These are phyloP conservation scores for Choiromyces venosus DNA, from an alignment of 495 filamentous ascomycete species.

Conservation along the genomic window DNA sequence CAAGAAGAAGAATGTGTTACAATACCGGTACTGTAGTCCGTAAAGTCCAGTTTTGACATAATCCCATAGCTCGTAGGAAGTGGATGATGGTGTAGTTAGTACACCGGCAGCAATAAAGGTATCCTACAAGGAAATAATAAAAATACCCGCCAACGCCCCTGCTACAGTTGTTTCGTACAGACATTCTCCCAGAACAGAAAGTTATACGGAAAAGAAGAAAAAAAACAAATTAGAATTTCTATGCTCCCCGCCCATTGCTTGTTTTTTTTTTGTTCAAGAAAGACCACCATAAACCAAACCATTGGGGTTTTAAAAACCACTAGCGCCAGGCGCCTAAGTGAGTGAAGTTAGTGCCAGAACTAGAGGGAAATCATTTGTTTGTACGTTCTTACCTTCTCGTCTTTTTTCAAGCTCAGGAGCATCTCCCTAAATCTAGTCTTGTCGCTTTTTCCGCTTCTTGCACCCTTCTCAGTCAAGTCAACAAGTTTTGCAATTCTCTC, in stretches of 20 bases:
- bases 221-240: neutral
- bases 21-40: too few species aligned
- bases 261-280: neutral
- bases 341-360: slow-evolving; percentile 10
- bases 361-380: neutral
- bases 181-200: neutral
- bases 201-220: neutral
- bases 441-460: slow-evolving; percentile 71
- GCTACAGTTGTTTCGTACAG: neutral
- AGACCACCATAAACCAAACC: neutral
- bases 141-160: neutral
- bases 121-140: neutral
- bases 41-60: neutral
- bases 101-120: neutral
- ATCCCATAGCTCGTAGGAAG: neutral
- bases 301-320: slow-evolving; percentile 28
- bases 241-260: neutral
- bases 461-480: slow-evolving; percentile 89
- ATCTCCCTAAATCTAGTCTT: slow-evolving; percentile 95
- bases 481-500: slow-evolving; percentile 95
- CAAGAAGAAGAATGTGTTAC: too few species aligned
- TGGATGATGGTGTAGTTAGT: neutral
- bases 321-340: slow-evolving; percentile 36
- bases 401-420: slow-evolving; percentile 80
- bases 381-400: slow-evolving; percentile 63